Evolutionary conservation across 2,329 filamentous ascomycete species (phyloP).

Genomic region (Thielaviopsis musarum): DNA sequence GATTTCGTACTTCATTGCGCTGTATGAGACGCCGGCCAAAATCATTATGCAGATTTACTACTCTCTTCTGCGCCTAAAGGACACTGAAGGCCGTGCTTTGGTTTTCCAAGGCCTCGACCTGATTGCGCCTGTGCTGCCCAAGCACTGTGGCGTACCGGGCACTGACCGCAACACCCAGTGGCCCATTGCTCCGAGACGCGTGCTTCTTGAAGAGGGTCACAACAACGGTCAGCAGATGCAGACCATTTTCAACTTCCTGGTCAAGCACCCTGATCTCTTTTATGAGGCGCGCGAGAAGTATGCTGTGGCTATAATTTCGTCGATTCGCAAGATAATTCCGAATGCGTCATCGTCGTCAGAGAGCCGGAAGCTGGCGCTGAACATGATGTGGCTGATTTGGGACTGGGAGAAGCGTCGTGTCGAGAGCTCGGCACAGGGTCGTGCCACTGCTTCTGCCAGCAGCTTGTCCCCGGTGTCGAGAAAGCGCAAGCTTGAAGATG

Average conservation of each 20-base stretch:
- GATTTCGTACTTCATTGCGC: conserved; percentile 92
- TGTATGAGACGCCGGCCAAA: conserved; percentile 91
- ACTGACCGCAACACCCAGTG: conserved; percentile 66
- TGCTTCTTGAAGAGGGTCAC: conserved; percentile 82
- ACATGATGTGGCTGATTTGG: conserved; percentile 81
- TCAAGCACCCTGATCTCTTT: conserved; percentile 81
- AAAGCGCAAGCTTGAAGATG: conserved; percentile 64
- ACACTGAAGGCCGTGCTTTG: conserved; percentile 80
- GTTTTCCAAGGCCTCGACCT: conserved; percentile 91
- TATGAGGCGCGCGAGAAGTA: conserved; percentile 92
- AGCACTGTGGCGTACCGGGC: conserved; percentile 51
- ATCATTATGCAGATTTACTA: conserved; percentile 93
- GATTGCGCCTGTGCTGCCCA: conserved; percentile 83
- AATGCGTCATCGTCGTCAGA: conserved; percentile 77
- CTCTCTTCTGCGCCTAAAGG: conserved; percentile 76
- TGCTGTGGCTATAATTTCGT: conserved; percentile 71
- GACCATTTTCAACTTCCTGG: conserved; percentile 93
- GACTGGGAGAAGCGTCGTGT: conserved; percentile 80
- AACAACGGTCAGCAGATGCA: conserved; percentile 82
- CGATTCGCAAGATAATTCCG: conserved; percentile 71
- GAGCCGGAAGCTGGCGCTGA: conserved; percentile 77
- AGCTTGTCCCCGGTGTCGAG: conserved; percentile 56
- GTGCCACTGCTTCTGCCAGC: conserved; percentile 17
- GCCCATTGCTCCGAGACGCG: conserved; percentile 79
- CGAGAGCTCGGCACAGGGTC: conserved; percentile 31